These are phyloP conservation scores for Physcomitrellopsis africana DNA, from an alignment of 225 moss, liverwort and hornwort genomes.

Conservation along the genomic window DNA sequence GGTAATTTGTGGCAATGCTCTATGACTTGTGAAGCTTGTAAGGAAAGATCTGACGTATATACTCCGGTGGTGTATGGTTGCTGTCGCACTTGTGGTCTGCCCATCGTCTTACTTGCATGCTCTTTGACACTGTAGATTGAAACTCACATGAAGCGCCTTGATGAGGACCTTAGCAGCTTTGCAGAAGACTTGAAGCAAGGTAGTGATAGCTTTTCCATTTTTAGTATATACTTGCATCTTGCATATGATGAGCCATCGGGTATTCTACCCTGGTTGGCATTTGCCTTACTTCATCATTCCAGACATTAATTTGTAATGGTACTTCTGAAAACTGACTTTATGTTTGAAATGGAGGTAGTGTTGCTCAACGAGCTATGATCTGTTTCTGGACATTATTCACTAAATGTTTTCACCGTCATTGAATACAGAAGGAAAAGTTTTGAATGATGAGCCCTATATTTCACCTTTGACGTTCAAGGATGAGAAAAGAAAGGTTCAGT, in stretches of 20 bases:
- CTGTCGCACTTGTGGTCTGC: constrained; percentile 11
- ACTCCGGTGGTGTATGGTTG: neutral
- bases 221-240: too few species aligned
- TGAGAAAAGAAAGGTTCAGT: constrained; percentile 71
- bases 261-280: too few species aligned
- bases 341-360: too few species aligned
- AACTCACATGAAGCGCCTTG: constrained; percentile 67
- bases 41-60: neutral
- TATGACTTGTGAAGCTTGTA: neutral
- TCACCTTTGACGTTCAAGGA: constrained; percentile 66
- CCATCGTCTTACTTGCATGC: neutral
- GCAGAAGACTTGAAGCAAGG: constrained; percentile 75
- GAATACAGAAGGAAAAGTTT: constrained; percentile 82
- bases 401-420: constrained; percentile 22
- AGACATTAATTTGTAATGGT: too few species aligned
- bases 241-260: neutral
- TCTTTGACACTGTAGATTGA: constrained; percentile 49
- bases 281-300: too few species aligned
- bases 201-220: neutral
- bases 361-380: too few species aligned
- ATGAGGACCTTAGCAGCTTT: constrained; percentile 65
- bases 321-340: neutral
- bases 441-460: constrained; percentile 79
- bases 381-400: constrained; percentile 24
- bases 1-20: neutral